phyloP scores from a whole-genome alignment of 352 stramenopile species.

The Phytophthora tubulina region DNA sequence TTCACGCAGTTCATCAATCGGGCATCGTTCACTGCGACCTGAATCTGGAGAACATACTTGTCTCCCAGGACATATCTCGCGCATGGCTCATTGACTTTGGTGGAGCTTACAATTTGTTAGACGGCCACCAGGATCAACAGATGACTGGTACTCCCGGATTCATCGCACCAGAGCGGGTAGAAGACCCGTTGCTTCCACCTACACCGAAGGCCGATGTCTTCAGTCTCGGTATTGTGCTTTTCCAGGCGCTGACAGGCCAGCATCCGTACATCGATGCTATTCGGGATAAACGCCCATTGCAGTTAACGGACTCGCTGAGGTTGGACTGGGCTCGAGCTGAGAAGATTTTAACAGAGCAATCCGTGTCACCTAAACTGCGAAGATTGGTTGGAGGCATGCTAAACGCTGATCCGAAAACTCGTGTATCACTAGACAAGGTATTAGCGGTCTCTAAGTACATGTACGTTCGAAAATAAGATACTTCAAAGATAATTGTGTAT shows the following conservation, averaged over 20 bases:
- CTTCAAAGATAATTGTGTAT: no score
- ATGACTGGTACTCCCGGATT: slow-evolving; percentile 78
- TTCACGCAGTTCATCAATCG: slow-evolving; percentile 93
- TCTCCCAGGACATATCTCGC: slow-evolving; percentile 42
- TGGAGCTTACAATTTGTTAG: slow-evolving; percentile 52
- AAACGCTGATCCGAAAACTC: slow-evolving; percentile 37
- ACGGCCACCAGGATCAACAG: neutral
- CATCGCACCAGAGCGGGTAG: slow-evolving; percentile 65
- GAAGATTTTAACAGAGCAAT: slow-evolving; percentile 32
- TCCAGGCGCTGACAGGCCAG: slow-evolving; percentile 65
- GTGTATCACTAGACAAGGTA: slow-evolving; percentile 46
- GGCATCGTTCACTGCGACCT: slow-evolving; percentile 97
- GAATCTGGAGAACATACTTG: slow-evolving; percentile 97
- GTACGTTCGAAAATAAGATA: no score
- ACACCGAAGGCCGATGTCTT: slow-evolving; percentile 65
- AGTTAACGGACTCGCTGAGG: slow-evolving; percentile 51
- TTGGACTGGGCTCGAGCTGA: slow-evolving; percentile 59
- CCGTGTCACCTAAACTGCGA: slow-evolving; percentile 44
- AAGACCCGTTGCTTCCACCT: slow-evolving; percentile 42
- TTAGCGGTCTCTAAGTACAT: neutral
- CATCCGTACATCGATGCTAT: slow-evolving; percentile 57
- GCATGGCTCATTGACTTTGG: slow-evolving; percentile 72
- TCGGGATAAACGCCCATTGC: slow-evolving; percentile 38
- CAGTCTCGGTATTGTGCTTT: slow-evolving; percentile 68
- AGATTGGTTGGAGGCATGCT: slow-evolving; percentile 58